Evolutionary conservation across 2,329 filamentous ascomycete genomes (phyloP).

Genomic region (Verticillium isaacii): DNA sequence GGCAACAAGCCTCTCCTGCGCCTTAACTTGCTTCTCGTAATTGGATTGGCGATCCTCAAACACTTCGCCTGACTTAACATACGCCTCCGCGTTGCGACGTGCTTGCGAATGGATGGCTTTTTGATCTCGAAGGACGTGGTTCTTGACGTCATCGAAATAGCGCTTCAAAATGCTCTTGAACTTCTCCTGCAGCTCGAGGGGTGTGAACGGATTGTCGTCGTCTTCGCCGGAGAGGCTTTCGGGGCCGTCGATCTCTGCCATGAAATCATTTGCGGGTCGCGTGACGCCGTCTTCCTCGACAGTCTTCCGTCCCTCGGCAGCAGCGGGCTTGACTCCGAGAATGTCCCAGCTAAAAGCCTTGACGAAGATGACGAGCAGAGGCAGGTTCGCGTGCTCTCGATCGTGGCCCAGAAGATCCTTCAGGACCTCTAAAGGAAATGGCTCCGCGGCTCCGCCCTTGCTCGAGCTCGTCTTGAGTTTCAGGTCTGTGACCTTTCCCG

Average conservation of each 20-base stretch:
- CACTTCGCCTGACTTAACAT: conserved; percentile 96
- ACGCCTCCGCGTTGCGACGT: conserved; percentile 93
- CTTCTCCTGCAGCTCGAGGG: conserved; percentile 73
- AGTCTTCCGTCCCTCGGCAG: conserved; percentile 74
- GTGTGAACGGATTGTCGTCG: conserved; percentile 59
- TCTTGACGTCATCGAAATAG: conserved; percentile 91
- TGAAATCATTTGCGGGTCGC: conserved; percentile 27
- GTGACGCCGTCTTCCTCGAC: conserved; percentile 76
- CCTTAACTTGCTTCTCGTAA: conserved; percentile 89
- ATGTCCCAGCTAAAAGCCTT: conserved; percentile 97
- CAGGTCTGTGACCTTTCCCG: conserved; percentile 57
- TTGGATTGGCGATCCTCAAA: conserved; percentile 96
- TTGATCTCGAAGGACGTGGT: conserved; percentile 84
- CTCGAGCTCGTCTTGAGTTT: conserved; percentile 50
- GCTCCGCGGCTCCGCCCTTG: conserved; percentile 69
- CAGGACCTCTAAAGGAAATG: conserved; percentile 93
- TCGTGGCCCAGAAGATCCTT: conserved; percentile 95
- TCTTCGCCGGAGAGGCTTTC: conserved; percentile 5
- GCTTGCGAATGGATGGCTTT: conserved; percentile 82
- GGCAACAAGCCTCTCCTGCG: conserved; percentile 81
- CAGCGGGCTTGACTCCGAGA: conserved; percentile 68
- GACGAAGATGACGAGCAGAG: conserved; percentile 89
- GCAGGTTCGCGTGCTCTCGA: conserved; percentile 84
- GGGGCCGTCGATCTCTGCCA: background rate
- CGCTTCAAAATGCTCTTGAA: conserved; percentile 81